Evolutionary conservation across 352 stramenopile genomes (phyloP).

Genomic region (Globisporangium camurandrum): DNA sequence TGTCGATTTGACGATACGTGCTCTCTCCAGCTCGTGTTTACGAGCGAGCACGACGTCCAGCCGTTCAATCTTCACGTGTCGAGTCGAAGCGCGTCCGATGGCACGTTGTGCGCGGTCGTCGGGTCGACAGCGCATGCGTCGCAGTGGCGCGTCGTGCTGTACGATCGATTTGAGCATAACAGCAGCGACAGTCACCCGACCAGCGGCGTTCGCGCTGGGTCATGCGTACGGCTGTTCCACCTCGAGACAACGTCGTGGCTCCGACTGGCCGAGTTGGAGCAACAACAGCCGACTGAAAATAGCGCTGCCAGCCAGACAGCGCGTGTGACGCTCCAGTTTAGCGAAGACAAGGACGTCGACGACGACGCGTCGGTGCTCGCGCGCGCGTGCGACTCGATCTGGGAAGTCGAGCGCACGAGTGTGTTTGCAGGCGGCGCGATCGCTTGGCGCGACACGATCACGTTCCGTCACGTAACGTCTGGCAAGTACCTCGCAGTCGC

Average conservation of each 20-base stretch:
- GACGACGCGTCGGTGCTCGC: conserved; percentile 17
- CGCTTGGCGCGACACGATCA: conserved; percentile 40
- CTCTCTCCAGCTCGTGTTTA: conserved; percentile 40
- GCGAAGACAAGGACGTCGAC: conserved; percentile 32
- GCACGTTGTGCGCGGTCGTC: conserved; percentile 29
- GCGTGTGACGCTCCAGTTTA: conserved; percentile 37
- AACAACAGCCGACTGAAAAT: conserved; percentile 1
- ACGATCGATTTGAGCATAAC: conserved; percentile 25
- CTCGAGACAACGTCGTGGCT: conserved; percentile 64
- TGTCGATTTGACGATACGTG: no score
- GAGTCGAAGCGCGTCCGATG: conserved; percentile 30
- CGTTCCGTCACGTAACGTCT: conserved; percentile 45
- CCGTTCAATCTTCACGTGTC: conserved; percentile 60
- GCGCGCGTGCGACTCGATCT: conserved; percentile 46
- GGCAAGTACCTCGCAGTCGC: conserved; percentile 51
- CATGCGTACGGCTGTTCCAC: conserved; percentile 55
- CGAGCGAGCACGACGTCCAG: conserved; percentile 33
- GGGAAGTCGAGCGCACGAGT: conserved; percentile 46
- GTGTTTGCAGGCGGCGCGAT: conserved; percentile 49
- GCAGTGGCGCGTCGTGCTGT: conserved; percentile 48
- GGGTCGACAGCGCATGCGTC: conserved; percentile 50
- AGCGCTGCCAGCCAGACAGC: no score
- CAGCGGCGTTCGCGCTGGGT: conserved; percentile 34
- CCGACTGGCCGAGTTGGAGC: conserved; percentile 16
- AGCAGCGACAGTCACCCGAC: conserved; percentile 14